Evolutionary conservation across 176 grass and related monocot species (phyloP).

Genomic region (Eleusine coracana): DNA sequence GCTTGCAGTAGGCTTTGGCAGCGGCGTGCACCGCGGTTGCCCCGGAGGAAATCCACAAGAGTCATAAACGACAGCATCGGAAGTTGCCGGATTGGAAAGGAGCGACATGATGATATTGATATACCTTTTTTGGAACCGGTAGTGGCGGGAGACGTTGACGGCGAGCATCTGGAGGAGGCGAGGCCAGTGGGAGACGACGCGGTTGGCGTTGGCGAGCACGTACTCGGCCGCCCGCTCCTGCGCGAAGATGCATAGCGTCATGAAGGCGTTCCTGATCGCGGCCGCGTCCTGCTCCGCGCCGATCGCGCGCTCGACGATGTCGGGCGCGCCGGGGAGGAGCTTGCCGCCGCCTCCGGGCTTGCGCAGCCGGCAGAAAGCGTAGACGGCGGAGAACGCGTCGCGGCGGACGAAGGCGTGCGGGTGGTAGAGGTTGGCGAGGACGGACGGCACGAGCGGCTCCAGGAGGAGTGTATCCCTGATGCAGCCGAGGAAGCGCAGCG

Average conservation of each 20-base stretch:
- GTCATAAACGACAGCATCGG: slow-evolving; percentile 53
- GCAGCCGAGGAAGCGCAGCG: slow-evolving; percentile 66
- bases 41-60: slow-evolving; percentile 58
- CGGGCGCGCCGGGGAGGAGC: too few relatives aligned
- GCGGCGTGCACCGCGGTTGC: slow-evolving; percentile 58
- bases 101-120: slow-evolving; percentile 61
- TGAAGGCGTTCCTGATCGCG: slow-evolving; percentile 57
- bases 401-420: neutral
- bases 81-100: slow-evolving; percentile 29
- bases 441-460: slow-evolving; percentile 24
- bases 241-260: slow-evolving; percentile 54
- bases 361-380: neutral
- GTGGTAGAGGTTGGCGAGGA: neutral
- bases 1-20: slow-evolving; percentile 58
- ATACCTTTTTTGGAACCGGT: slow-evolving; percentile 55
- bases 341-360: too few relatives aligned
- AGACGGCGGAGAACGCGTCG: neutral
- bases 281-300: slow-evolving; percentile 50
- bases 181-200: slow-evolving; percentile 46
- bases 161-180: slow-evolving; percentile 64
- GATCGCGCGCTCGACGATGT: too few relatives aligned
- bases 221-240: slow-evolving; percentile 50
- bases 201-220: slow-evolving; percentile 53
- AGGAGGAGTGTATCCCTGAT: slow-evolving; percentile 68
- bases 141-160: slow-evolving; percentile 55